Conservation (phyloP, 192 early-diverging fungal genomes). For the Rhizoclosmatium globosum region DNA sequence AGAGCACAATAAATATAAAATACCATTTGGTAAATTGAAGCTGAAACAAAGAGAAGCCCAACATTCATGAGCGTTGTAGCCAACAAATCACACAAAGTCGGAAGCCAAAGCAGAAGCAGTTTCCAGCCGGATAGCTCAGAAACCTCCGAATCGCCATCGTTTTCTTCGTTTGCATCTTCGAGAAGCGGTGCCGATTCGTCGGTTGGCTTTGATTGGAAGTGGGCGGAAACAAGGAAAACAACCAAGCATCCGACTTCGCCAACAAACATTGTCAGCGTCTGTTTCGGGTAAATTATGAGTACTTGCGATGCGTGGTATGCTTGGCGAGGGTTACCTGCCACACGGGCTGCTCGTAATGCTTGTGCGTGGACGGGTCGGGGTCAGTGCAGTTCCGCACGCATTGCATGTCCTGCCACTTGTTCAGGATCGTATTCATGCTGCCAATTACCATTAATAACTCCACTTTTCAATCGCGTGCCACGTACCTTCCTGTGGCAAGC, state of each 20-base stretch:
- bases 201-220: slow-evolving; percentile 35
- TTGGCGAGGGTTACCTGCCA: slow-evolving; percentile 70
- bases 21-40: slow-evolving; percentile 36
- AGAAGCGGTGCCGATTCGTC: slow-evolving; percentile 39
- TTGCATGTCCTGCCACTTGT: slow-evolving; percentile 87
- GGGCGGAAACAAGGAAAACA: slow-evolving; percentile 63
- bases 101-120: slow-evolving; percentile 75
- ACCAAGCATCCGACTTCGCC: slow-evolving; percentile 87
- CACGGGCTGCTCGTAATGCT: slow-evolving; percentile 94
- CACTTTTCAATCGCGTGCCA: not conserved
- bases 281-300: not conserved
- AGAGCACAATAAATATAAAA: not conserved
- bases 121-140: slow-evolving; percentile 62
- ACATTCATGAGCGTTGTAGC: slow-evolving; percentile 95
- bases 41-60: slow-evolving; percentile 74
- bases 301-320: not conserved
- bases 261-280: slow-evolving; percentile 95
- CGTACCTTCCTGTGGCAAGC: slow-evolving; percentile 39
- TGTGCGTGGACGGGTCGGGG: slow-evolving; percentile 75
- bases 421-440: slow-evolving; percentile 77
- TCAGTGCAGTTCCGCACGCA: slow-evolving; percentile 92
- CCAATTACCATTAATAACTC: not conserved
- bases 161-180: slow-evolving; percentile 19
- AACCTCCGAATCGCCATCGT: slow-evolving; percentile 20
- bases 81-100: slow-evolving; percentile 81